A percentile compares a stretch with the other conserved stretches of the same genome.
phyloP scores from a whole-genome alignment of 208 protist genomes.

The Trypanosoma boissoni region DNA sequence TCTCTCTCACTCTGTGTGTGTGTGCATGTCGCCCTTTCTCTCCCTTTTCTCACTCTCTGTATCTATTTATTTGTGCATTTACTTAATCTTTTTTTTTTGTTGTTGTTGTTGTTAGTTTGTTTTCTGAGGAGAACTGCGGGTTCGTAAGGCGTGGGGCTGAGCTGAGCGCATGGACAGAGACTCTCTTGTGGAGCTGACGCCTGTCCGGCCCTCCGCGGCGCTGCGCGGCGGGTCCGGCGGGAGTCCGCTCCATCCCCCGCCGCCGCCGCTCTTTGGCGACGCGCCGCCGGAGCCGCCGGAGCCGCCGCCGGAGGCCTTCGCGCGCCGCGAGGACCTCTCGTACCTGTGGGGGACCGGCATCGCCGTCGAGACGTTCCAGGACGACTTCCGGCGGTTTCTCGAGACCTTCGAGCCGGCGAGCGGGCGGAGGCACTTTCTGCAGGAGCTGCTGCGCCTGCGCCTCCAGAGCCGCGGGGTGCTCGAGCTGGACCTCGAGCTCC shows the following conservation, averaged over 20 bases:
- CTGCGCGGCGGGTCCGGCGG: background rate
- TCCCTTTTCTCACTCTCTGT: conserved; percentile 9
- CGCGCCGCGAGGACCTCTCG: conserved; percentile 67
- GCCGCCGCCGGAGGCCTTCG: conserved; percentile 4
- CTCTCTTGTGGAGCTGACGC: conserved; percentile 32
- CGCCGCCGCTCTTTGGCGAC: background rate
- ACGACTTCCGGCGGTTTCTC: conserved; percentile 73
- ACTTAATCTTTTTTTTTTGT: background rate
- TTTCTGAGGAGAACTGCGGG: too few species aligned
- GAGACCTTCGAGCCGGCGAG: conserved; percentile 55
- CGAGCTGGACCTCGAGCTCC: conserved; percentile 71
- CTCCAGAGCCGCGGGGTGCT: conserved; percentile 64
- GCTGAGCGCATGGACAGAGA: conserved; percentile 21
- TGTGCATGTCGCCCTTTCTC: background rate
- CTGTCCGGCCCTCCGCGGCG: conserved; percentile 14
- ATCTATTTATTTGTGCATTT: background rate
- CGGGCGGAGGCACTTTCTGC: conserved; percentile 48
- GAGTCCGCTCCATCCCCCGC: conserved; percentile 3
- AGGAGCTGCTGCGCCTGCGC: conserved; percentile 70
- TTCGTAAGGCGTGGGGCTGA: too few species aligned
- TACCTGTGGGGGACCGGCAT: conserved; percentile 92
- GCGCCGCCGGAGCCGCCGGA: background rate
- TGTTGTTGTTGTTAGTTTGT: background rate
- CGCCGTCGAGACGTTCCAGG: conserved; percentile 77
- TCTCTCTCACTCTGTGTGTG: background rate